phyloP scores from a whole-genome alignment of 768 basidiomycete species.

The Naganishia vishniacii region DNA sequence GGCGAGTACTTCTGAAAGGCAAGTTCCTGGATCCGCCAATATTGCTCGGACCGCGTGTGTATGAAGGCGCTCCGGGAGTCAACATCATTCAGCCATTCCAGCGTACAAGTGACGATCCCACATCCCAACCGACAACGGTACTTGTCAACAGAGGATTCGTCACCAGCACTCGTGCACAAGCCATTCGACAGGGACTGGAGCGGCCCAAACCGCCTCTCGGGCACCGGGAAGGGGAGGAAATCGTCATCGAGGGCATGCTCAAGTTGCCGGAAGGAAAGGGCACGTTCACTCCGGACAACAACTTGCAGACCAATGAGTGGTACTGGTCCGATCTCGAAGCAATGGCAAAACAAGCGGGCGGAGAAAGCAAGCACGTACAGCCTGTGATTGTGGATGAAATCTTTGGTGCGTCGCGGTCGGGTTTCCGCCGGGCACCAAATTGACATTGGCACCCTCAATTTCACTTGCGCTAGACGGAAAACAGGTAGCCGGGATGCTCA shows the following conservation, averaged over 20 bases:
- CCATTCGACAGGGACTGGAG: slow-evolving; percentile 33
- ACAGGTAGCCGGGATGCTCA: slow-evolving; percentile 34
- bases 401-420: slow-evolving; percentile 57
- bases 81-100: slow-evolving; percentile 81
- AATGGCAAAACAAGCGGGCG: slow-evolving; percentile 82
- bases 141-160: slow-evolving; percentile 92
- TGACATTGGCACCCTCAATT: neutral
- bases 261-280: slow-evolving; percentile 65
- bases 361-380: slow-evolving; percentile 65
- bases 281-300: slow-evolving; percentile 81
- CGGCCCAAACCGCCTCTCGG: slow-evolving; percentile 26
- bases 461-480: slow-evolving; percentile 60
- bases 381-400: slow-evolving; percentile 86
- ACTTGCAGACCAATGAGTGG: slow-evolving; percentile 73
- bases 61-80: slow-evolving; percentile 79
- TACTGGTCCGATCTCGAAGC: slow-evolving; percentile 80
- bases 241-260: slow-evolving; percentile 80
- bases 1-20: slow-evolving; percentile 74
- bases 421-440: no score
- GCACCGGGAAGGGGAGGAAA: slow-evolving; percentile 52
- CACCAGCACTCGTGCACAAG: slow-evolving; percentile 47
- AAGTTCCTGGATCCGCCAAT: slow-evolving; percentile 75
- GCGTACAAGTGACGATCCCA: slow-evolving; percentile 51
- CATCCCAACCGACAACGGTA: slow-evolving; percentile 58
- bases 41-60: slow-evolving; percentile 76